A percentile compares a stretch with the other conserved stretches of the same genome.
phyloP scores from a whole-genome alignment of 768 basidiomycete genomes.

The Panaeolus cyanescens region DNA sequence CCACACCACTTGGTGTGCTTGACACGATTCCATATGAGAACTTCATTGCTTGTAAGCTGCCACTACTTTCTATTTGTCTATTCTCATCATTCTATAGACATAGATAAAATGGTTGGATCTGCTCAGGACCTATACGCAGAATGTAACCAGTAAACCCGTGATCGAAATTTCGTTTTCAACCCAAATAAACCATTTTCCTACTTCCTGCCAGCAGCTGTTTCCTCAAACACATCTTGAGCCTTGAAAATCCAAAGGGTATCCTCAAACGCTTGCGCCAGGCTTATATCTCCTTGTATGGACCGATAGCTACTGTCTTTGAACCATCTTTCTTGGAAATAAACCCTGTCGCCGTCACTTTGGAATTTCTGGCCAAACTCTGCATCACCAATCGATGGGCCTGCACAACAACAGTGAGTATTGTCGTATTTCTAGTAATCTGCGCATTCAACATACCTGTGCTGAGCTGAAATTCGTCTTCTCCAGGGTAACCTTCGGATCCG shows the following conservation, averaged over 20 bases:
- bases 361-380: slow-evolving; percentile 23
- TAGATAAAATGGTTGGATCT: slow-evolving; percentile 39
- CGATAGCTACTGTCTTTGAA: no score
- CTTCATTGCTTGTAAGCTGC: slow-evolving; percentile 45
- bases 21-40: slow-evolving; percentile 45
- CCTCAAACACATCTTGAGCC: no score
- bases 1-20: slow-evolving; percentile 45
- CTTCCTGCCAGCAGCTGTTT: no score
- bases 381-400: slow-evolving; percentile 21
- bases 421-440: no score
- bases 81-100: slow-evolving; percentile 27
- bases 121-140: slow-evolving; percentile 30
- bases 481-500: no score
- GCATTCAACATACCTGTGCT: not conserved
- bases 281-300: no score
- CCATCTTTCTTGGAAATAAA: slow-evolving; percentile 17
- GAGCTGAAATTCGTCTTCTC: not conserved
- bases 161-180: not conserved
- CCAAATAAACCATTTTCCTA: not conserved
- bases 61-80: not conserved
- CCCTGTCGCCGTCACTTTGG: slow-evolving; percentile 18
- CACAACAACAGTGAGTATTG: no score
- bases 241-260: no score
- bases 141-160: slow-evolving; percentile 23
- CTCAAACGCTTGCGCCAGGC: no score